phyloP scores from a whole-genome alignment of 768 basidiomycete species.

The Mycena floridula region DNA sequence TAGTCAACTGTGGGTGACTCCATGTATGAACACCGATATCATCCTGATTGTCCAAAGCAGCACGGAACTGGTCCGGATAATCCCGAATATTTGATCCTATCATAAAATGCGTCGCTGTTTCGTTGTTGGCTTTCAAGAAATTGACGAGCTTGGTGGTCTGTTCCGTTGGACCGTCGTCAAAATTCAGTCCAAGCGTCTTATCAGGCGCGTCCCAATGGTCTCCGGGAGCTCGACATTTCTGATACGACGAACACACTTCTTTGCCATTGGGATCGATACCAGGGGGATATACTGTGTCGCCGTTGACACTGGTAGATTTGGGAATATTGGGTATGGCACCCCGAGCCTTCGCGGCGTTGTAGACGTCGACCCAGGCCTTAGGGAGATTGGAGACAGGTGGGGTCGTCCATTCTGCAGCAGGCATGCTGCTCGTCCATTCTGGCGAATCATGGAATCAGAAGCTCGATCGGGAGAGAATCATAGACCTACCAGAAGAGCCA shows the following conservation, averaged over 20 bases:
- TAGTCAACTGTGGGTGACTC: conserved; percentile 80
- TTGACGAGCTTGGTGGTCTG: conserved; percentile 44
- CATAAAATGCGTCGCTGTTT: conserved; percentile 81
- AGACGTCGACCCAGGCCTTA: too few relatives aligned
- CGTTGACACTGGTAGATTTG: conserved; percentile 22
- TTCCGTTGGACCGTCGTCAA: conserved; percentile 76
- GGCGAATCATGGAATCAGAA: too few relatives aligned
- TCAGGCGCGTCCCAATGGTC: conserved; percentile 77
- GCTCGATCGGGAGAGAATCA: too few relatives aligned
- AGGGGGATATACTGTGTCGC: conserved; percentile 38
- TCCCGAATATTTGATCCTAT: conserved; percentile 54
- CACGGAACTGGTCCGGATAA: conserved; percentile 49
- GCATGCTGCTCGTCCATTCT: too few relatives aligned
- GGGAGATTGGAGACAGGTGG: too few relatives aligned
- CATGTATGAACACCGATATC: conserved; percentile 58
- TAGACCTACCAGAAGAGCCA: too few relatives aligned
- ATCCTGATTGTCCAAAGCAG: conserved; percentile 39
- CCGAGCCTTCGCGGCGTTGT: too few relatives aligned
- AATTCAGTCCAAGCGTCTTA: conserved; percentile 58
- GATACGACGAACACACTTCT: conserved; percentile 72
- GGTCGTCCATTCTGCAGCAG: too few relatives aligned
- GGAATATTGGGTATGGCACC: conserved; percentile 73
- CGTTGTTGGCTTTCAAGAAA: conserved; percentile 61
- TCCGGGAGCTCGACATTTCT: too few relatives aligned
- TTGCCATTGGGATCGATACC: conserved; percentile 39